Base-by-base conservation (phyloP, 1,284 basidiomycete species). In the Malassezia equina region DNA sequence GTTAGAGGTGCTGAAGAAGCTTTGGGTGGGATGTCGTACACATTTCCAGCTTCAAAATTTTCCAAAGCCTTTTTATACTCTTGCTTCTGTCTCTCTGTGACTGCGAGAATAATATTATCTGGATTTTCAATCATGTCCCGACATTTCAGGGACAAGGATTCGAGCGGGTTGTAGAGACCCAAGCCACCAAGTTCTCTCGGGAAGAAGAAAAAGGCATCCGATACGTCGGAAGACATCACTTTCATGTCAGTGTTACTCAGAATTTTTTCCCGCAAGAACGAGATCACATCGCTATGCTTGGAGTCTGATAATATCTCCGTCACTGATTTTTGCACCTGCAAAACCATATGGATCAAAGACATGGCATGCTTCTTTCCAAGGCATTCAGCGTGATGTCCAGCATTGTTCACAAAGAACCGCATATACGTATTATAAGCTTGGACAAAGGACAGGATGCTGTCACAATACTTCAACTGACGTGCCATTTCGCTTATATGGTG, bases 361-460 rank as follows among this genome's bases (percentile, higher is more conserved):
- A 2, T 17, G 31, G 34, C 46, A 47, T 39, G 44, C 19, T 33
- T 27, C 24, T 36, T 8, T 7, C 32, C 34, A 3, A 36, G 32
- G 5, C 28, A 34, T 4, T 11, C 7, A 3, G 28, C 46, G 11
- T 23, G 15, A 27, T 36, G 46, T 12, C 46, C 46, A 7, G 31
- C 28, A 21, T 47, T 47, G 31, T 39, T 34, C 33, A 31, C 17
- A 19, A 47, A 36, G 33, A 47, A 47, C 12, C 33, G 31, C 15
- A 47, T 47, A 17, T 47, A 47, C 9, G 46, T 47, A 23, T 47
- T 47, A 28, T 47, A 47, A 11, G 46, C 46, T 27, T 47, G 46
- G 7, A 47, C 19, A 33, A 47, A 47, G 7, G 46, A 24, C 21
- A 47, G 19, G 24, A 47, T 19, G 27, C 24, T 47, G 19, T 47